Evolutionary conservation across 495 filamentous ascomycete species (phyloP).

Genomic region (Xylaria venustula): DNA sequence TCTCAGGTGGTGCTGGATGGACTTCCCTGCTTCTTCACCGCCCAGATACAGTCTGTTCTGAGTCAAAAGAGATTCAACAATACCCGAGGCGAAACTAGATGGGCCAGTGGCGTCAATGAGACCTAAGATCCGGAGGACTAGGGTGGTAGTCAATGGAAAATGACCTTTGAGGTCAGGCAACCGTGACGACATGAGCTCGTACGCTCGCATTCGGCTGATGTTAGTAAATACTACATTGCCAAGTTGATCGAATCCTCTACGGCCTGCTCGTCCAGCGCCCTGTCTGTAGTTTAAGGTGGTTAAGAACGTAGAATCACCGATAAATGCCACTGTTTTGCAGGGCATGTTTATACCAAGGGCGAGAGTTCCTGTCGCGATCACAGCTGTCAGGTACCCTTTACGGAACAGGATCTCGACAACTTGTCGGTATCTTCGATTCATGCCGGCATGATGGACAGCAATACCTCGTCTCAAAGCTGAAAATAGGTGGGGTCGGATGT

Average conservation of each 20-base stretch:
- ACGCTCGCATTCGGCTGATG: conserved; percentile 52
- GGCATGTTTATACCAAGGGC: conserved; percentile 84
- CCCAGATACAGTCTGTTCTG: conserved; percentile 69
- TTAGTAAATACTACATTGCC: conserved; percentile 78
- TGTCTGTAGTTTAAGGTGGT: conserved; percentile 76
- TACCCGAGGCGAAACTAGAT: conserved; percentile 57
- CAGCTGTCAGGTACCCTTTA: conserved; percentile 67
- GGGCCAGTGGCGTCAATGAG: conserved; percentile 63
- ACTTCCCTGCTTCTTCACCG: conserved; percentile 56
- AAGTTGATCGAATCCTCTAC: conserved; percentile 75
- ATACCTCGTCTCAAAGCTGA: conserved; percentile 61
- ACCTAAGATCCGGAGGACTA: conserved; percentile 67
- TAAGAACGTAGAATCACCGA: conserved; percentile 67
- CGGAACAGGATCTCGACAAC: conserved; percentile 71
- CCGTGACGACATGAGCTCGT: conserved; percentile 65
- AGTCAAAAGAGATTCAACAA: conserved; percentile 64
- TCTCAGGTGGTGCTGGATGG: conserved; percentile 68
- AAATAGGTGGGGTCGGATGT: conserved; percentile 48
- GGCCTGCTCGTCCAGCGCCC: conserved; percentile 72
- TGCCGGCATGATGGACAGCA: conserved; percentile 74
- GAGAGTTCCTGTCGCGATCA: conserved; percentile 75
- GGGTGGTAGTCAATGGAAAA: conserved; percentile 72
- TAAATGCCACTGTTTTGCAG: conserved; percentile 77
- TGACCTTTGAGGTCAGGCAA: conserved; percentile 73
- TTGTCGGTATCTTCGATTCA: conserved; percentile 75